These are phyloP conservation scores for Mesotaenium endlicherianum DNA, from an alignment of 139 green algal genomes.

Conservation along the genomic window DNA sequence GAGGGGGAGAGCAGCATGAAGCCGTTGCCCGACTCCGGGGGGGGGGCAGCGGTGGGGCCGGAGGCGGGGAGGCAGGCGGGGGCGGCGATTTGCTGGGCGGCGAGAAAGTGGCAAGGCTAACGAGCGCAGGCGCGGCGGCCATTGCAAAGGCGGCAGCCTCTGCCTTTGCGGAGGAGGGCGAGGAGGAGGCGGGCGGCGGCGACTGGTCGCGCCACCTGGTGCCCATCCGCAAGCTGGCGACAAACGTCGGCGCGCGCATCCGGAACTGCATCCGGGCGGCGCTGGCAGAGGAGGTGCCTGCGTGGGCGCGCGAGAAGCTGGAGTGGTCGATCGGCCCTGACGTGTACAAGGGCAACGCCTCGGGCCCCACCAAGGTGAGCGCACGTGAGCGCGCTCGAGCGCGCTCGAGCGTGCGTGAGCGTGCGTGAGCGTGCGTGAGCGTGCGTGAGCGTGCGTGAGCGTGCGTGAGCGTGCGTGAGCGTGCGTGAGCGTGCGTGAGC, in stretches of 20 bases:
- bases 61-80: too few species aligned
- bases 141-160: too few species aligned
- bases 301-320: constrained; percentile 32
- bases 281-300: constrained; percentile 1
- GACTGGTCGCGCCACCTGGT: not conserved
- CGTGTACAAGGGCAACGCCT: constrained; percentile 48
- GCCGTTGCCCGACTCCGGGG: too few species aligned
- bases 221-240: constrained; percentile 25
- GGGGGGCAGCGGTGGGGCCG: too few species aligned
- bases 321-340: constrained; percentile 44
- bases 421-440: not conserved
- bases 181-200: not conserved
- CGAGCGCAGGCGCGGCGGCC: too few species aligned
- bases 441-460: not conserved
- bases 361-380: constrained; percentile 44
- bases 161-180: not conserved
- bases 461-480: not conserved
- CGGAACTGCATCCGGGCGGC: constrained; percentile 42
- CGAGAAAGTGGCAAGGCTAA: too few species aligned
- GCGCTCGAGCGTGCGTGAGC: not conserved
- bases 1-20: not conserved
- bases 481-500: not conserved
- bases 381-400: not conserved
- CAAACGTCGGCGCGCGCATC: constrained; percentile 48
- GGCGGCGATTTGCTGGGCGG: too few species aligned